phyloP scores from a whole-genome alignment of 2,329 filamentous ascomycete species.

The Thyridium curvatum region DNA sequence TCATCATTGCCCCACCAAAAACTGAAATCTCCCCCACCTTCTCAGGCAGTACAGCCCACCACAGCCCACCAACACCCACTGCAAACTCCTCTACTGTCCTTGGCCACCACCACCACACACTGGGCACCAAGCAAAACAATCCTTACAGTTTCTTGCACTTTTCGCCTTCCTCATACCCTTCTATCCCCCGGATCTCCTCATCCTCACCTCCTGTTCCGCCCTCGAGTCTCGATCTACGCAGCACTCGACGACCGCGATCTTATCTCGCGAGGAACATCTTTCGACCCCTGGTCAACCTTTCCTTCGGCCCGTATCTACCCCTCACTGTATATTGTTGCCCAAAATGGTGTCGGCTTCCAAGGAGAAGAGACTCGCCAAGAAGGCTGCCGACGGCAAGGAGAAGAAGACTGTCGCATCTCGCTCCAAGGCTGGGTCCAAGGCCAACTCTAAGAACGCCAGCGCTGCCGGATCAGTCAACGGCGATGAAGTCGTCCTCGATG shows the following conservation, averaged over 20 bases:
- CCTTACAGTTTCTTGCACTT: too few relatives aligned
- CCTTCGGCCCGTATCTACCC: not conserved
- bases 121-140: too few relatives aligned
- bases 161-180: too few relatives aligned
- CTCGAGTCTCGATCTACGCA: too few relatives aligned
- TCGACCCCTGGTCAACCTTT: too few relatives aligned
- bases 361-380: constrained; percentile 66
- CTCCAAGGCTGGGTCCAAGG: constrained; percentile 63
- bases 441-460: constrained; percentile 54
- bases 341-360: constrained; percentile 65
- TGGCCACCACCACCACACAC: too few relatives aligned
- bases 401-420: constrained; percentile 69
- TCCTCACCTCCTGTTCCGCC: too few relatives aligned
- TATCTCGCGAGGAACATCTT: not conserved
- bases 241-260: not conserved
- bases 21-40: not conserved
- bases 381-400: constrained; percentile 65
- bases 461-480: constrained; percentile 62
- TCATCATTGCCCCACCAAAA: not conserved
- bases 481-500: constrained; percentile 63
- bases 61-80: not conserved
- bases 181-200: too few relatives aligned
- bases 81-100: not conserved
- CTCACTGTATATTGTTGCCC: constrained; percentile 13
- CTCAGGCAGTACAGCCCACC: not conserved